Evolutionary conservation across 2,329 filamentous ascomycete species (phyloP), one percentile per base, ranked within the genome.

Genomic region (Diaporthe sp.): DNA sequence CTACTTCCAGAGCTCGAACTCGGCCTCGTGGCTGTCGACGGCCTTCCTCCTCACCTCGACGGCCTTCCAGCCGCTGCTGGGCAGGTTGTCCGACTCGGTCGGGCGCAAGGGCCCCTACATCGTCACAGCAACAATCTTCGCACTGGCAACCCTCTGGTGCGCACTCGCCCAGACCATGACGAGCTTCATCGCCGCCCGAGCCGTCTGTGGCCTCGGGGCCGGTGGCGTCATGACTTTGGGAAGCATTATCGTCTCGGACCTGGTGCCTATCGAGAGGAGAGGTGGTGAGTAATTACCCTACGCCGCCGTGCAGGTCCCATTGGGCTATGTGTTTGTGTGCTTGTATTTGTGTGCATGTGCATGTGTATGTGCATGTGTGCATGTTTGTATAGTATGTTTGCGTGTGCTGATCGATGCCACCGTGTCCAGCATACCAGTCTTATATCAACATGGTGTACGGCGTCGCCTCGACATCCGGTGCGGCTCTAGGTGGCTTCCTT

Each of bases 21-120:
- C 91, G 63, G 94, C 94, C 4, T 95, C 94, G 2, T 97, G 94
- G 94, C 87, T 96, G 6, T 95, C 94, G 2, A 96, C 94, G 0
- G 91, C 93, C 0, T 96, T 95, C 78, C 84, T 96, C 49, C 87
- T 97, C 51, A 95, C 94, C 0, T 94, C 91, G 5, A 95, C 94
- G 1, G 91, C 92, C 34, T 93, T 95, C 75, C 93, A 95, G 83
- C 94, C 94, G 0, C 85, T 96, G 1, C 90, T 94, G 78, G 94
- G 94, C 4, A 89, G 94, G 2, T 82, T 95, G 1, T 95, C 93
- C 2, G 94, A 96, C 83, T 92, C 92, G 0, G 85, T 95, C 75
- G 94, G 94, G 15, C 87, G 94, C 60, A 94, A 92, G 76, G 85
- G 87, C 25, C 88, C 93, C 1, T 95, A 94, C 79, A 84, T 95